These are phyloP conservation scores for Pseudonitzschia multistriata DNA, from an alignment of 108 stramenopile species.

Conservation along the genomic window DNA sequence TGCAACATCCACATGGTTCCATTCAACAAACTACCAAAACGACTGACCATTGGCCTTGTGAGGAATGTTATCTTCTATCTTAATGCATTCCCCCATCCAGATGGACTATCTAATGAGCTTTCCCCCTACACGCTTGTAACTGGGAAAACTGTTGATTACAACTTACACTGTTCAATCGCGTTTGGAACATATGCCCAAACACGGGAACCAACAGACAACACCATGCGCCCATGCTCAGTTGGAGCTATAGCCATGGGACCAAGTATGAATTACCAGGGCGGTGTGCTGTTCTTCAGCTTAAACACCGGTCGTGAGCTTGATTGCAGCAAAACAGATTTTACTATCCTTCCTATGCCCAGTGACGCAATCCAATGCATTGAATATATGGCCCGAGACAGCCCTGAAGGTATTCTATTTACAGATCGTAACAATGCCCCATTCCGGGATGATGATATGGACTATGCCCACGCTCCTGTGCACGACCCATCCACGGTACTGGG, in stretches of 20 bases:
- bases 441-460: no score
- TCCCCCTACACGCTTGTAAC: constrained; percentile 28
- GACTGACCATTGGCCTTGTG: constrained; percentile 24
- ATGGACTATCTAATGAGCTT: constrained; percentile 24
- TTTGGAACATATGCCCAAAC: constrained; percentile 29
- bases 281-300: constrained; percentile 8
- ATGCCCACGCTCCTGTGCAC: no score
- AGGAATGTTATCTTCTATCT: constrained; percentile 15
- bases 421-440: no score
- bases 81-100: constrained; percentile 28
- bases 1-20: constrained; percentile 24
- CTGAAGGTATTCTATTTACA: no score
- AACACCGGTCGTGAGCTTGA: neutral
- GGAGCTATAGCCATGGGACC: constrained; percentile 7
- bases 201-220: constrained; percentile 25
- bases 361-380: no score
- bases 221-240: constrained; percentile 17
- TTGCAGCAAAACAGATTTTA: no score
- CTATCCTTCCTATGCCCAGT: no score
- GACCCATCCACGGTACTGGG: no score
- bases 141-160: constrained; percentile 17
- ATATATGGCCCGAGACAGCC: no score
- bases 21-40: constrained; percentile 23
- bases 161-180: constrained; percentile 11
- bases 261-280: constrained; percentile 4